These are phyloP conservation scores for Jackrogersella multiformis DNA, from an alignment of 495 filamentous ascomycete species.

Conservation along the genomic window DNA sequence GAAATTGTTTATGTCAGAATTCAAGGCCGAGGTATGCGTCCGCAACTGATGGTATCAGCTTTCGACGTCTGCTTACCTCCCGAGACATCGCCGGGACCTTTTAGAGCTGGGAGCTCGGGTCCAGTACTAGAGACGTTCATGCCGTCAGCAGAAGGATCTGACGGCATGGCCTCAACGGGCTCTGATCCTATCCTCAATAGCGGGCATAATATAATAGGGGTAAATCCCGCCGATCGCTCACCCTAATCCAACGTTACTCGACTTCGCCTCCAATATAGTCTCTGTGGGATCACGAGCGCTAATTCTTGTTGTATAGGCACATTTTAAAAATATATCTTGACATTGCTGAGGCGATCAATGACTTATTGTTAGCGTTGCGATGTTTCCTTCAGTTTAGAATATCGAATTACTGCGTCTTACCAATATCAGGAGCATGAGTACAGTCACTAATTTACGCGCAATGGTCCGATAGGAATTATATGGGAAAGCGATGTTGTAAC, in stretches of 20 bases:
- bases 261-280: slow-evolving; percentile 26
- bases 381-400: background rate
- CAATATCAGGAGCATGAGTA: slow-evolving; percentile 5
- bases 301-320: background rate
- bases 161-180: background rate
- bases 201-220: background rate
- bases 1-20: slow-evolving; percentile 10
- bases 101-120: background rate
- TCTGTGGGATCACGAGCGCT: background rate
- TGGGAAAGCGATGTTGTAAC: background rate
- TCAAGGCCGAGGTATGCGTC: background rate
- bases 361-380: background rate
- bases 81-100: background rate
- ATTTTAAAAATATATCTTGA: background rate
- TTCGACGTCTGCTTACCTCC: slow-evolving; percentile 22
- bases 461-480: background rate
- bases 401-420: too few species aligned
- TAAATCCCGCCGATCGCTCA: slow-evolving; percentile 14
- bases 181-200: background rate
- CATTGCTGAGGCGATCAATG: slow-evolving; percentile 12
- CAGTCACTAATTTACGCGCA: too few species aligned
- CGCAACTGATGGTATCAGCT: slow-evolving; percentile 7
- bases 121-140: slow-evolving; percentile 18
- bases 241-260: slow-evolving; percentile 39
- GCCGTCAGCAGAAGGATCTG: slow-evolving; percentile 30